Evolutionary conservation across 345 rosid species (phyloP).

Genomic region (Chamaenerion angustifolium): DNA sequence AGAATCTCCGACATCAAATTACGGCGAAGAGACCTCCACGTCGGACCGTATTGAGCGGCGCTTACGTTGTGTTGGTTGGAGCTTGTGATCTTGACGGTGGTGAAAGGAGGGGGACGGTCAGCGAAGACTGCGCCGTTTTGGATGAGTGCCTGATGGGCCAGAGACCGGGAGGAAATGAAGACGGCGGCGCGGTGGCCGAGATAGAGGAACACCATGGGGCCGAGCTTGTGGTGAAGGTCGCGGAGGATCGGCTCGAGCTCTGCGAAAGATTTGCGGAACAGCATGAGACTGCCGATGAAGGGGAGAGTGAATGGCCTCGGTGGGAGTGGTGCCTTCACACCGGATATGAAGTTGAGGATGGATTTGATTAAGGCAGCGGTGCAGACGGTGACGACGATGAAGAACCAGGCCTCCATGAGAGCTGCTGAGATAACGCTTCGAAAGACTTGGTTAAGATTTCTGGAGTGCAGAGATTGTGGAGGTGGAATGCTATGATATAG

Average conservation of each 20-base stretch:
- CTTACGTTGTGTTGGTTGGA: constrained; percentile 1
- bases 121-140: constrained; percentile 1
- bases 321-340: neutral
- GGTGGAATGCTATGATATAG: no score
- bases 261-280: constrained; percentile 1
- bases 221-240: neutral
- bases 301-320: neutral
- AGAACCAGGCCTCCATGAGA: neutral
- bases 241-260: constrained; percentile 7
- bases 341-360: neutral
- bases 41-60: constrained; percentile 3
- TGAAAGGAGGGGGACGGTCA: constrained; percentile 1
- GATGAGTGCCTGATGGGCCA: constrained; percentile 6
- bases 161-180: constrained; percentile 1
- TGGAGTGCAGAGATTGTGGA: no score
- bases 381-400: neutral
- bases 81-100: neutral
- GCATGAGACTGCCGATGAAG: neutral
- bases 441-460: no score
- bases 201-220: constrained; percentile 3
- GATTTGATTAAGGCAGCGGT: constrained; percentile 1
- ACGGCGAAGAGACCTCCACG: constrained; percentile 4
- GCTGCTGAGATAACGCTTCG: neutral
- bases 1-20: constrained; percentile 2
- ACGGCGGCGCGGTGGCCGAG: constrained; percentile 1